These are phyloP conservation scores for Setaria viridis DNA, from an alignment of 202 grass and related monocot genomes.

Conservation along the genomic window DNA sequence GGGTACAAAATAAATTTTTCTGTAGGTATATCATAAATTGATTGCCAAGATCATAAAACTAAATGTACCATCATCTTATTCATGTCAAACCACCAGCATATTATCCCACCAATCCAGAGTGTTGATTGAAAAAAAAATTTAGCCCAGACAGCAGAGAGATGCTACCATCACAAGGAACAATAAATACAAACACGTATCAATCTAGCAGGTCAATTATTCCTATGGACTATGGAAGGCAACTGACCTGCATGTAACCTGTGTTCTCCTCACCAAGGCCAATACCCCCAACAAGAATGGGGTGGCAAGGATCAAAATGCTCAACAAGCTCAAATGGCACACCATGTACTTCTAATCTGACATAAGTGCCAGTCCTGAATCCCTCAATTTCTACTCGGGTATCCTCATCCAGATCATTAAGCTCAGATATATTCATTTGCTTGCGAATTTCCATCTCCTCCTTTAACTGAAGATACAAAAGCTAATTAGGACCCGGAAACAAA, in stretches of 20 bases:
- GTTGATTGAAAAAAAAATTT: not conserved
- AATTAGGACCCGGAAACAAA: constrained; percentile 39
- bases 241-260: constrained; percentile 95
- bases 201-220: constrained; percentile 3
- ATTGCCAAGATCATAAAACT: not conserved
- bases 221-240: constrained; percentile 12
- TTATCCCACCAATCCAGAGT: not conserved
- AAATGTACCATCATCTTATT: not conserved
- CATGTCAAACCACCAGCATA: not conserved
- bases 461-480: constrained; percentile 58
- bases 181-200: constrained; percentile 12
- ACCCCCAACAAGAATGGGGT: constrained; percentile 92
- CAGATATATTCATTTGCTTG: constrained; percentile 86
- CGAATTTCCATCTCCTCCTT: constrained; percentile 90
- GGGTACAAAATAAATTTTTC: constrained; percentile 16
- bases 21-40: constrained; percentile 2
- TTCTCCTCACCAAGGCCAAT: constrained; percentile 92
- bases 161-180: not conserved
- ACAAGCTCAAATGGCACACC: constrained; percentile 91
- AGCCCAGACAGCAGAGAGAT: not conserved
- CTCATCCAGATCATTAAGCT: constrained; percentile 92
- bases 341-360: constrained; percentile 90
- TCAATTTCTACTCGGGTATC: constrained; percentile 84
- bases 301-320: constrained; percentile 89
- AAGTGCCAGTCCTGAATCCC: constrained; percentile 91